Percentiles rank a stretch among this genome's conserved stretches.
phyloP scores from a whole-genome alignment of 2,329 filamentous ascomycete species.

The Fusarium kyushuense region DNA sequence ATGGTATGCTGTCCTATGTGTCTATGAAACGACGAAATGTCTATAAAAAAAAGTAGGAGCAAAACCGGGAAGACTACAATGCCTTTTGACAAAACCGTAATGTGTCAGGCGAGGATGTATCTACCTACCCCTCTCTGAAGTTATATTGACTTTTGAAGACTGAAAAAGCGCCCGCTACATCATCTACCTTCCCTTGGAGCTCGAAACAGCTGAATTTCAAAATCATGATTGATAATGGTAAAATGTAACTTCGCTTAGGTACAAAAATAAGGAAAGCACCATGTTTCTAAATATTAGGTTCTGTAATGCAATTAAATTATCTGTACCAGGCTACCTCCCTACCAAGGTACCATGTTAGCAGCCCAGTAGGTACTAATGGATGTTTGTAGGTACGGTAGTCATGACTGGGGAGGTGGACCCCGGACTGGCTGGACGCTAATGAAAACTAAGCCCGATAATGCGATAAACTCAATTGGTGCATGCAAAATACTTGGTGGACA shows the following conservation, averaged over 20 bases:
- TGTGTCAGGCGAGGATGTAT: background rate
- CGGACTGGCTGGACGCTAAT: constrained; percentile 19
- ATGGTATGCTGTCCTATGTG: constrained; percentile 25
- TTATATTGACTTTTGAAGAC: no score
- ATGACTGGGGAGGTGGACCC: no score
- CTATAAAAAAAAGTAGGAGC: constrained; percentile 23
- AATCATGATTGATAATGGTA: background rate
- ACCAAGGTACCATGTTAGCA: no score
- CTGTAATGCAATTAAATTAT: background rate
- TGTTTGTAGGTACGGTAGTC: no score
- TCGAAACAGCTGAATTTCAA: background rate
- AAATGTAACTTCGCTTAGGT: background rate
- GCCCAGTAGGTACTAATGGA: no score
- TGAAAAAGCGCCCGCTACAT: no score
- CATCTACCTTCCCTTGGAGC: background rate
- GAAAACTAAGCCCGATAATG: constrained; percentile 20
- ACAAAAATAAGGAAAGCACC: background rate
- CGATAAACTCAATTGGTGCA: constrained; percentile 45
- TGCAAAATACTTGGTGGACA: constrained; percentile 31
- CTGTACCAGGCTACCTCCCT: no score
- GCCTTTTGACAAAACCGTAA: background rate
- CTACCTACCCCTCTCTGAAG: no score
- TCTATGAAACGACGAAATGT: constrained; percentile 28
- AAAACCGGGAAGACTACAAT: constrained; percentile 21
- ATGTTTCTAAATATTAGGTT: background rate